Evolutionary conservation across 441 rosid species (phyloP).

Genomic region (Arabidopsis lyrata): DNA sequence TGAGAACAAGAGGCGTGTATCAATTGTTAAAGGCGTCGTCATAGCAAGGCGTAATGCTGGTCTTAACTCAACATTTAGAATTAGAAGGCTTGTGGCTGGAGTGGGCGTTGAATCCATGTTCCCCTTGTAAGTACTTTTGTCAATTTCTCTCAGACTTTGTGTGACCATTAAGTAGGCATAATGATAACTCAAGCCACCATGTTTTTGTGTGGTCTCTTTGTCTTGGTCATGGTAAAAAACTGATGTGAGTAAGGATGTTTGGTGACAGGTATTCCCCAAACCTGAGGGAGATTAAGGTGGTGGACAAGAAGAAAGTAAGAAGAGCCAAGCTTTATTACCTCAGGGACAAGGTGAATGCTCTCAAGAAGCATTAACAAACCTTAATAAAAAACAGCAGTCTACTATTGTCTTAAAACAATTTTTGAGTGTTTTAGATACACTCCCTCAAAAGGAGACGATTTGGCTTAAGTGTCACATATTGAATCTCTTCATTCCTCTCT

Average conservation of each 20-base stretch:
- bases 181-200: background rate
- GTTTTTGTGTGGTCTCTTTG: background rate
- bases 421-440: conserved; percentile 16
- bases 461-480: conserved; percentile 15
- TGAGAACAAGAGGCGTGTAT: conserved; percentile 89
- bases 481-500: background rate
- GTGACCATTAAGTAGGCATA: background rate
- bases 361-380: conserved; percentile 52
- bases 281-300: conserved; percentile 87
- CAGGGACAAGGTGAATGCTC: conserved; percentile 91
- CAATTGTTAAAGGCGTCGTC: conserved; percentile 77
- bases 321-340: conserved; percentile 96
- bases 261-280: conserved; percentile 86
- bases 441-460: conserved; percentile 1
- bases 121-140: conserved; percentile 68
- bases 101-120: conserved; percentile 91
- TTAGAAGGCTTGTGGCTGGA: conserved; percentile 93
- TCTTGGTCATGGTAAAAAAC: background rate
- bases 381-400: conserved; percentile 1
- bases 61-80: conserved; percentile 76
- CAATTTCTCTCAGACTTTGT: background rate
- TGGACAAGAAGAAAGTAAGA: conserved; percentile 92
- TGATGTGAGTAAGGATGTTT: conserved; percentile 15
- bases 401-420: background rate
- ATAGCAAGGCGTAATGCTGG: conserved; percentile 96